Evolutionary conservation across 2,329 filamentous ascomycete genomes (phyloP).

Genomic region (Fusarium nodosum): DNA sequence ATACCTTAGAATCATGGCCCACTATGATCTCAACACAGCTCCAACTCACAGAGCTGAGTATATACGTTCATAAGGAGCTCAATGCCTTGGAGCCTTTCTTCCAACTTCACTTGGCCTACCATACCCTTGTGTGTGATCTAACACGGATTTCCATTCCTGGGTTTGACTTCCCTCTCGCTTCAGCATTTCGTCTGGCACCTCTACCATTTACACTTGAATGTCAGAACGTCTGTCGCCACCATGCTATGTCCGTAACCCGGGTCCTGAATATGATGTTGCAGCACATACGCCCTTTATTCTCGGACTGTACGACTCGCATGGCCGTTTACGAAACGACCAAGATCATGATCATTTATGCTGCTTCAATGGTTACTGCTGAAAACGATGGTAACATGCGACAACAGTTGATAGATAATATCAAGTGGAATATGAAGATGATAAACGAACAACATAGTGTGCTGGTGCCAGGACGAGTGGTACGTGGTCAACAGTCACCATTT

Average conservation of each 20-base stretch:
- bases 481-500: too few species aligned
- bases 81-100: conserved; percentile 7
- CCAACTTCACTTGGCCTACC: conserved; percentile 11
- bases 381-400: too few species aligned
- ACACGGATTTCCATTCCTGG: conserved; percentile 18
- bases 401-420: too few species aligned
- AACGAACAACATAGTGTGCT: too few species aligned
- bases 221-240: conserved; percentile 9
- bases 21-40: neutral
- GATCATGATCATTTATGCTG: neutral
- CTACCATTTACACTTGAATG: neutral
- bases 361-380: neutral
- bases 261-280: neutral
- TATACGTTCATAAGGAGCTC: conserved; percentile 1
- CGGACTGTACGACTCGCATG: neutral
- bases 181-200: neutral
- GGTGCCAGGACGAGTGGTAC: too few species aligned
- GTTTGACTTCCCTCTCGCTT: conserved; percentile 17
- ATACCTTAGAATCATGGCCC: neutral
- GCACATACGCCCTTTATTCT: neutral
- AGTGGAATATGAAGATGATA: too few species aligned
- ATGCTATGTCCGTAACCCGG: neutral
- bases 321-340: conserved; percentile 1
- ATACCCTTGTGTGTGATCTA: conserved; percentile 19
- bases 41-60: conserved; percentile 3